Conservation (phyloP, 78 protist genomes). For the Dictyostelium discoideum region DNA sequence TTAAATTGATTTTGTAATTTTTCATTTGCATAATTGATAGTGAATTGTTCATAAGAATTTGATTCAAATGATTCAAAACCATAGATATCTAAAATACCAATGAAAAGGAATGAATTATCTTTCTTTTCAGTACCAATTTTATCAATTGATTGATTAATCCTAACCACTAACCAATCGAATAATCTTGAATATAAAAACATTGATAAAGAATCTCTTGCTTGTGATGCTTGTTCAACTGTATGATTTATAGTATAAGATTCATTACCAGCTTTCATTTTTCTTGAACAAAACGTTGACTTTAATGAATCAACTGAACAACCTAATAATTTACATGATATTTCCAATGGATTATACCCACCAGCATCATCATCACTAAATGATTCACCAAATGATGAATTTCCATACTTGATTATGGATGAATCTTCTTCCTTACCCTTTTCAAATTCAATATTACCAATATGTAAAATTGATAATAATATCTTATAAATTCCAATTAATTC, state of each 20-base stretch:
- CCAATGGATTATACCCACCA: slow-evolving; percentile 14
- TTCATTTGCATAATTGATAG: slow-evolving; percentile 96
- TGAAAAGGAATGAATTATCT: slow-evolving; percentile 41
- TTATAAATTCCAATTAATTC: slow-evolving; percentile 50
- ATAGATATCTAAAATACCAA: slow-evolving; percentile 98
- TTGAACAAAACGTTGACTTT: slow-evolving; percentile 8
- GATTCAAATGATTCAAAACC: slow-evolving; percentile 88
- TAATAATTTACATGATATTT: slow-evolving; percentile 1
- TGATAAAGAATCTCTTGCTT: slow-evolving; percentile 79
- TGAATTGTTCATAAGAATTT: slow-evolving; percentile 93
- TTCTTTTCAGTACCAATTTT: slow-evolving; percentile 9
- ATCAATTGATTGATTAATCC: slow-evolving; percentile 38
- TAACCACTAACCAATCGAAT: slow-evolving; percentile 84
- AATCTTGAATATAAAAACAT: slow-evolving; percentile 54
- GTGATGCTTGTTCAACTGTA: slow-evolving; percentile 30
- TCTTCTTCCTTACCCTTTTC: not conserved
- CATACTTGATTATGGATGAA: not conserved
- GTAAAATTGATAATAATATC: slow-evolving; percentile 82
- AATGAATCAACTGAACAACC: not conserved
- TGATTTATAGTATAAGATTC: slow-evolving; percentile 40
- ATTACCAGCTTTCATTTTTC: slow-evolving; percentile 67
- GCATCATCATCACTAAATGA: not conserved
- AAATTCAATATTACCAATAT: slow-evolving; percentile 86
- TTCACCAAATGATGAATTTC: not conserved
- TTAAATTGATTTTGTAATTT: slow-evolving; percentile 92